phyloP scores from a whole-genome alignment of 139 green algal species.

The Tetraselmis chui region DNA sequence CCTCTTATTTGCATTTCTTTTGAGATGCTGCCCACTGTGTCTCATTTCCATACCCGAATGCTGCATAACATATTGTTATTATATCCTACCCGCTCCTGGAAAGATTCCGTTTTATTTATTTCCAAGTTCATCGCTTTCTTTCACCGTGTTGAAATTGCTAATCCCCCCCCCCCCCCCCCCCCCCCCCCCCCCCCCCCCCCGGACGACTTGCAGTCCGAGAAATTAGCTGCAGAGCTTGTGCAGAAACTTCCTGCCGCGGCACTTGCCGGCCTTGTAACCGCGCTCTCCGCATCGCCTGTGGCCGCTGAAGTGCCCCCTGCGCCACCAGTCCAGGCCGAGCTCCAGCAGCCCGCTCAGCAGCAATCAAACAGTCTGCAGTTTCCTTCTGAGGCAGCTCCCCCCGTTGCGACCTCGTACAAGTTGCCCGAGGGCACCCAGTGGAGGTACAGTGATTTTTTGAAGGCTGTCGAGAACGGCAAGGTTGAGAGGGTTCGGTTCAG shows the following conservation, averaged over 20 bases:
- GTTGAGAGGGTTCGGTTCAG: constrained; percentile 96
- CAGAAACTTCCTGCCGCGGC: constrained; percentile 45
- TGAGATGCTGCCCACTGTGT: too few species aligned
- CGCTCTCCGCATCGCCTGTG: constrained; percentile 27
- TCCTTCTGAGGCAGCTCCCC: constrained; percentile 20
- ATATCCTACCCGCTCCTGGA: too few species aligned
- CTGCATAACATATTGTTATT: too few species aligned
- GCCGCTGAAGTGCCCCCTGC: constrained; percentile 42
- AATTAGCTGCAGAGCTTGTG: constrained; percentile 23
- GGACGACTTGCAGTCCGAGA: constrained; percentile 22
- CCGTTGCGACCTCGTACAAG: constrained; percentile 26
- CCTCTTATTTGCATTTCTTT: too few species aligned
- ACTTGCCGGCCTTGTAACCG: constrained; percentile 50
- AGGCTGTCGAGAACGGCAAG: constrained; percentile 84
- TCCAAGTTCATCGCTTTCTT: too few species aligned
- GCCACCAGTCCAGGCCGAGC: constrained; percentile 21
- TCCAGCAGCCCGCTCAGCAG: constrained; percentile 15
- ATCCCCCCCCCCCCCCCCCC: too few species aligned
- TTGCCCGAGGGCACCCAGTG: constrained; percentile 96
- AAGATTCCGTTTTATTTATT: too few species aligned
- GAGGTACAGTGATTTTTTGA: constrained; percentile 96
- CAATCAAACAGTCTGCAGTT: constrained; percentile 25
- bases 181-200: too few species aligned
- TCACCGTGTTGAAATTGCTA: too few species aligned
- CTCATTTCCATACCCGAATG: too few species aligned